phyloP scores from a whole-genome alignment of 2,329 filamentous ascomycete genomes.

The Aspergillus pseudonomiae region DNA sequence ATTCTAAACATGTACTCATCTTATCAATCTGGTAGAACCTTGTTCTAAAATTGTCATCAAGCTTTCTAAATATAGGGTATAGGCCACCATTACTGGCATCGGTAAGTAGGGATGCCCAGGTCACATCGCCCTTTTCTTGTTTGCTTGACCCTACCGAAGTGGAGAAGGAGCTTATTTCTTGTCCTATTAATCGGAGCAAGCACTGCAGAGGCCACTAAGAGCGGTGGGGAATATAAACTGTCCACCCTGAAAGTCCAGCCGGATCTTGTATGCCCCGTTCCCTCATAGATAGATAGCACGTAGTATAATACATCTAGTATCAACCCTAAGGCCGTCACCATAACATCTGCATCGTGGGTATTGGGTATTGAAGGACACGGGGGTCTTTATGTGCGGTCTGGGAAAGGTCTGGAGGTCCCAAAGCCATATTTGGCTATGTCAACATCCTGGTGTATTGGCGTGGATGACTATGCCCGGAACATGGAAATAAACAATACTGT shows the following conservation, averaged over 20 bases:
- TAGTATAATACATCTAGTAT: neutral
- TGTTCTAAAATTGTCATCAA: too few species aligned
- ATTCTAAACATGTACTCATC: too few species aligned
- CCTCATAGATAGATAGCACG: neutral
- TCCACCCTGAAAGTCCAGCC: neutral
- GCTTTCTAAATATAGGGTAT: too few species aligned
- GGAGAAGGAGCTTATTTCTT: neutral
- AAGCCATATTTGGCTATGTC: neutral
- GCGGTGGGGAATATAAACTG: neutral
- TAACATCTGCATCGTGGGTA: neutral
- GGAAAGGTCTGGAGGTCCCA: too few species aligned
- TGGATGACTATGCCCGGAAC: conserved; percentile 14
- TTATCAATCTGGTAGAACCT: too few species aligned
- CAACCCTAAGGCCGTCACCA: neutral
- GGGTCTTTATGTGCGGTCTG: neutral
- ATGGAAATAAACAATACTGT: neutral
- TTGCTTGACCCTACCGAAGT: neutral
- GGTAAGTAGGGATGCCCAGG: too few species aligned
- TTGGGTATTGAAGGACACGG: neutral
- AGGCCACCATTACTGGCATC: too few species aligned
- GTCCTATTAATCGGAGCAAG: neutral
- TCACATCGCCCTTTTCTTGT: neutral
- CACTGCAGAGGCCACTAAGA: neutral
- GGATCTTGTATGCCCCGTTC: neutral
- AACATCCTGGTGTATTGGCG: neutral